Evolutionary conservation across 1,284 basidiomycete genomes (phyloP).

Genomic region (Sporisorium graminicola): DNA sequence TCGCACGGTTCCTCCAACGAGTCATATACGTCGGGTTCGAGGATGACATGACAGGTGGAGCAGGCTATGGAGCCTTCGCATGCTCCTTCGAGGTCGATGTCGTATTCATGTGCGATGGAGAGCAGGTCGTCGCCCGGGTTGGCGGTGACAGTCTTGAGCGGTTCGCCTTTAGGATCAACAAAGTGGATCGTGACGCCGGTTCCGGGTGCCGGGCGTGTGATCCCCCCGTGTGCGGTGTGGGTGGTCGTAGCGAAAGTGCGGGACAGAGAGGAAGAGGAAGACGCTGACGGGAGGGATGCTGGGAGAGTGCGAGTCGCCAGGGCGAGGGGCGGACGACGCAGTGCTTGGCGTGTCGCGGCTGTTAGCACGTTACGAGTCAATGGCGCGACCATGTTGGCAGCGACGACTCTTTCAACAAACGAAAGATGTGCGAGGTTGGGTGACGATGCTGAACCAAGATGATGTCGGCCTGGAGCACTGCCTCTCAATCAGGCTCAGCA

Average conservation of each 20-base stretch:
- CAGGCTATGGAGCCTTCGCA: constrained; percentile 97
- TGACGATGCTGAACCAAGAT: no score
- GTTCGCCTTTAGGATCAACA: constrained; percentile 85
- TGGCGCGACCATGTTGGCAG: constrained; percentile 1
- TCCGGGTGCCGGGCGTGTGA: constrained; percentile 75
- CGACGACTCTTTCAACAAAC: no score
- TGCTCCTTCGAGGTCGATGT: constrained; percentile 94
- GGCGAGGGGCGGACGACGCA: neutral
- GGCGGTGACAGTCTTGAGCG: constrained; percentile 87
- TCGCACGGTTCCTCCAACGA: constrained; percentile 89
- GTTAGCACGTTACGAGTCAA: neutral
- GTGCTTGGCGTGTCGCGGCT: neutral
- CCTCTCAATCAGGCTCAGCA: no score
- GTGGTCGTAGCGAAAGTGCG: constrained; percentile 18
- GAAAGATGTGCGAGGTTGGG: neutral
- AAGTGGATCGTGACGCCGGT: constrained; percentile 86
- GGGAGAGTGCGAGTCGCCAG: neutral
- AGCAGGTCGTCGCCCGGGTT: constrained; percentile 95
- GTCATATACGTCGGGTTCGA: constrained; percentile 86
- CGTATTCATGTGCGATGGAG: constrained; percentile 92
- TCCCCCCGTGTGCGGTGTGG: constrained; percentile 71
- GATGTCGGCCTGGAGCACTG: no score
- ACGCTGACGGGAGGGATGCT: neutral
- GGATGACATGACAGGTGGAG: constrained; percentile 96
- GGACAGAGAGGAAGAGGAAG: neutral